A percentile compares a stretch with the other conserved stretches of the same genome.
These are phyloP conservation scores for Colletotrichum australisinense DNA, from an alignment of 2,329 filamentous ascomycete species.

Conservation along the genomic window DNA sequence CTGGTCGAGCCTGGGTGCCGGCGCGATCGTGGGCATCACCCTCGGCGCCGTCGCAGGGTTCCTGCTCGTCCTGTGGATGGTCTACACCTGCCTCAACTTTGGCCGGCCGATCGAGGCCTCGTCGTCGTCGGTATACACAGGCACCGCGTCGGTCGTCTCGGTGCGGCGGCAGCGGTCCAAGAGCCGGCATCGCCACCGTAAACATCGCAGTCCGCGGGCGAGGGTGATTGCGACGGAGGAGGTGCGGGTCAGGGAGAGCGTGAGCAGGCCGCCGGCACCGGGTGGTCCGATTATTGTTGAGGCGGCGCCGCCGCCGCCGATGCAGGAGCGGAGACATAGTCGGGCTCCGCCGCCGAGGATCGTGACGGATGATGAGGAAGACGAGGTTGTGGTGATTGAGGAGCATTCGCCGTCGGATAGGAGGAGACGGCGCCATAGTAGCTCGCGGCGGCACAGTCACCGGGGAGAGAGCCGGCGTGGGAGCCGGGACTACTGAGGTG, in stretches of 20 bases:
- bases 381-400: slow-evolving; percentile 48
- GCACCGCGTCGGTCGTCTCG: slow-evolving; percentile 38
- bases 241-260: slow-evolving; percentile 40
- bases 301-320: slow-evolving; percentile 38
- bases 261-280: slow-evolving; percentile 12
- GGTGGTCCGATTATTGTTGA: slow-evolving; percentile 41
- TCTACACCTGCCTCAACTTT: slow-evolving; percentile 62
- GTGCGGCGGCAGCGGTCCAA: slow-evolving; percentile 34
- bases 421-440: slow-evolving; percentile 40
- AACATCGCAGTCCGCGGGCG: slow-evolving; percentile 29
- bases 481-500: slow-evolving; percentile 29
- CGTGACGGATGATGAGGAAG: slow-evolving; percentile 42
- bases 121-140: slow-evolving; percentile 37
- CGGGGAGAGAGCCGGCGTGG: slow-evolving; percentile 25
- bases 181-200: slow-evolving; percentile 23
- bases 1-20: slow-evolving; percentile 50
- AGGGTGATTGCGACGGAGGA: slow-evolving; percentile 44
- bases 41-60: slow-evolving; percentile 61
- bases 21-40: slow-evolving; percentile 56
- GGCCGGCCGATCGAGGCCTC: slow-evolving; percentile 45
- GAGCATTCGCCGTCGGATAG: slow-evolving; percentile 47
- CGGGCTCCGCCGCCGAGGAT: slow-evolving; percentile 43
- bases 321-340: slow-evolving; percentile 33
- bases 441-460: slow-evolving; percentile 24
- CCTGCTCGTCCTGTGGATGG: slow-evolving; percentile 62